phyloP scores from a whole-genome alignment of 306 rosid species.

The Quercus alba region DNA sequence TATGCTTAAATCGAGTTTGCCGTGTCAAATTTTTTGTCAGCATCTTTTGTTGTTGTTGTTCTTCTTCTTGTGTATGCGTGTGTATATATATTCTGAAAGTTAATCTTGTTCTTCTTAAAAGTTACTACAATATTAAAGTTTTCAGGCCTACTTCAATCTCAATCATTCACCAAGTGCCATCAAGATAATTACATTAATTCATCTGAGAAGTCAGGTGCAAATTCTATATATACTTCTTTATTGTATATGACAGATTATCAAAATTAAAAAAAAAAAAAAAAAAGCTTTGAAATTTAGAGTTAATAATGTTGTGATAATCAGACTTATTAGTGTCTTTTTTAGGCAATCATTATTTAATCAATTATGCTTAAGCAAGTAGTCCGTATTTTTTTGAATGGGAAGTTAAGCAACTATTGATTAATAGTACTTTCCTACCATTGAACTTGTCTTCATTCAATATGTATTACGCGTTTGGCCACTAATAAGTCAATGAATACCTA shows the following conservation, averaged over 20 bases:
- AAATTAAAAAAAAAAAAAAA: too few relatives aligned
- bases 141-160: neutral
- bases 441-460: neutral
- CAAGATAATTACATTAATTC: neutral
- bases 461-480: neutral
- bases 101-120: neutral
- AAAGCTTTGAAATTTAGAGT: too few relatives aligned
- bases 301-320: neutral
- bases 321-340: neutral
- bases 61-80: neutral
- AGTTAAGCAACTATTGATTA: neutral
- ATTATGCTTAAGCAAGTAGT: neutral
- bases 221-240: too few relatives aligned
- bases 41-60: neutral
- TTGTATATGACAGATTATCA: too few relatives aligned
- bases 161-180: neutral
- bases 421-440: neutral
- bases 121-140: too few relatives aligned
- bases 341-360: neutral
- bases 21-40: neutral
- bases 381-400: too few relatives aligned
- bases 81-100: neutral
- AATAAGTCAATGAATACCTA: neutral
- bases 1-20: neutral
- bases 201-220: neutral